Conservation (phyloP, 148 eudicot genomes). For the Drosera capensis region DNA sequence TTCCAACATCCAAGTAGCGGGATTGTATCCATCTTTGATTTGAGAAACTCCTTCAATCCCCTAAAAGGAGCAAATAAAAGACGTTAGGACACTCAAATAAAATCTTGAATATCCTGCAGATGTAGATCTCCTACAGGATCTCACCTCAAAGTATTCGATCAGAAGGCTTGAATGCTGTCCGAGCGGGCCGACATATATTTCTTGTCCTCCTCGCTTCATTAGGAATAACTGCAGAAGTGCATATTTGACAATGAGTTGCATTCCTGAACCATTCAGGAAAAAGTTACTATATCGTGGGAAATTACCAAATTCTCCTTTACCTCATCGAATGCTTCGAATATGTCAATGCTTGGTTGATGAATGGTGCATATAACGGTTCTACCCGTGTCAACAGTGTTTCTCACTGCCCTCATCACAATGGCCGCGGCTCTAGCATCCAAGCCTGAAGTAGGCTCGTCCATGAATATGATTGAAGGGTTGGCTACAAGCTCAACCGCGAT, state of each 20-base stretch:
- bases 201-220: conserved; percentile 72
- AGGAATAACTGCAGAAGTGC: conserved; percentile 5
- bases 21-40: conserved; percentile 48
- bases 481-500: conserved; percentile 61
- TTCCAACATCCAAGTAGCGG: conserved; percentile 78
- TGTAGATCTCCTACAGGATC: not conserved
- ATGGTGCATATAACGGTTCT: conserved; percentile 59
- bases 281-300: not conserved
- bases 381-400: conserved; percentile 39
- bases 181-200: conserved; percentile 62
- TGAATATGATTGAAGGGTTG: conserved; percentile 56
- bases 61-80: conserved; percentile 12
- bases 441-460: conserved; percentile 73
- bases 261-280: too few relatives aligned
- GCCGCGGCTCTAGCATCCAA: conserved; percentile 72
- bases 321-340: conserved; percentile 66
- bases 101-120: not conserved
- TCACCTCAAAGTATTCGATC: conserved; percentile 61
- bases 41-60: conserved; percentile 40
- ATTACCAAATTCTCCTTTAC: conserved; percentile 10
- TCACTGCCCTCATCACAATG: conserved; percentile 55
- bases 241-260: not conserved
- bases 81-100: not conserved
- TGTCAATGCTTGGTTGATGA: conserved; percentile 55
- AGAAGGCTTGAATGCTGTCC: conserved; percentile 50